Evolutionary conservation across 495 filamentous ascomycete genomes (phyloP), one percentile per base, ranked within the genome.

Genomic region (Xylaria palmicola): DNA sequence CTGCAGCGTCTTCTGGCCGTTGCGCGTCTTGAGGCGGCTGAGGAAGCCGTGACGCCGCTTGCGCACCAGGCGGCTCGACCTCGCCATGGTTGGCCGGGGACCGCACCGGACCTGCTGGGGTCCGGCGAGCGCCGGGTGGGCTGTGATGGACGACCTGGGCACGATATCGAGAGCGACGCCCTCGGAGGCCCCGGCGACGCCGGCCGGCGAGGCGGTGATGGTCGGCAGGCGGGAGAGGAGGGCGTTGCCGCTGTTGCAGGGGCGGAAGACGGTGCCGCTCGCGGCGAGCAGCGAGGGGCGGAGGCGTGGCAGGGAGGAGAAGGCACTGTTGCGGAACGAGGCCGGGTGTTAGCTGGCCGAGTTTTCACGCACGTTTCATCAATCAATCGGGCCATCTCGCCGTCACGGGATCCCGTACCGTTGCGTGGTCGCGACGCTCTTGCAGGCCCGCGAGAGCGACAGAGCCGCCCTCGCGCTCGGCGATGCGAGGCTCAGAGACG

Each of bases 1-100:
- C 66, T 66, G 60, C 40, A 81, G 60, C 53, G 61, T 76, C 65
- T 74, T 77, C 56, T 66, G 64, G 26, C 79, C 79, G 10, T 69
- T 76, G 48, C 65, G 66, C 7, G 75, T 72, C 56, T 61, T 62
- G 13, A 74, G 51, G 26, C 78, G 64, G 59, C 71, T 76, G n/a
- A 81, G 59, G 62, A 80, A 81, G 13, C 79, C 78, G 54, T 78
- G 75, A 15, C 75, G 65, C 29, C 79, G 63, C 72, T 80, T 80
- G 66, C 78, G 76, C n/a, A 79, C 62, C n/a, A 81, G 67, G n/a
- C 79, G 71, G 41, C 66, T 77, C 48, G 68, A 43, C 15, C 67
- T 58, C 30, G 72, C 68, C 76, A 79, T 75, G 37, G 76, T 80
- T 34, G 76, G 66, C 24, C 77, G 72, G 37, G 79, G 79, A 0